Evolutionary conservation across 768 basidiomycete species (phyloP), one percentile per base, ranked within the genome.

Genomic region (Amanita exitialis): DNA sequence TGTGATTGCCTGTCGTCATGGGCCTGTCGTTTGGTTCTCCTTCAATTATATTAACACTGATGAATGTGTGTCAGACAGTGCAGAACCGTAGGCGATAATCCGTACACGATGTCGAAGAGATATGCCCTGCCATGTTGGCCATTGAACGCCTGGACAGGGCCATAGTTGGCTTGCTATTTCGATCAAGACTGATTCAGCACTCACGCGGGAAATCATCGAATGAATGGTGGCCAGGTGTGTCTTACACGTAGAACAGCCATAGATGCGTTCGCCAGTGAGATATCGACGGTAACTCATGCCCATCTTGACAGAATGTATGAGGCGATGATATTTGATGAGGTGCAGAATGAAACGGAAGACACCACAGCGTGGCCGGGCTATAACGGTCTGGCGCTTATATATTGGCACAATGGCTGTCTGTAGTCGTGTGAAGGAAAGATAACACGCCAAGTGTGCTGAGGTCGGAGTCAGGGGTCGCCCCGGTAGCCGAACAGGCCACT

Each of bases 1-100:
- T 90, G 69, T 99, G 96, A 59, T 88, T 82, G 18, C 95, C 95
- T 18, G 95, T 99, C 27, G 93, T 94, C 95, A 98, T 99, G 52
- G 83, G 80, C 55, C 96, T 78, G 64, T 97, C 95, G 63, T 78
- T 87, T 36, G 90, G 83, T 58, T 90, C 85, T 54, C 93, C 93
- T 65, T 90, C 86, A 55, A 83, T 73, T 56, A 97, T 78, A 66
- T 99, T 99, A 58, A 96, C 92, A 53, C 93, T 95, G 62, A 41
- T 53, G 32, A 25, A 55, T 57, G 54, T 7, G 45, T 58, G 42
- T 57, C 38, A 56, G 49, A 10, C 12, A 39, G 16, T 48, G 28
- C 28, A 32, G 47, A 23, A 34, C 25, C 37, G 38, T 34, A 20
- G 39, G 51, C 48, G 15, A 23, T 13, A 41, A 34, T 18, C 69